Evolutionary conservation across 352 stramenopile species (phyloP), one percentile per base, ranked within the genome.

Genomic region (Plasmopara viticola): DNA sequence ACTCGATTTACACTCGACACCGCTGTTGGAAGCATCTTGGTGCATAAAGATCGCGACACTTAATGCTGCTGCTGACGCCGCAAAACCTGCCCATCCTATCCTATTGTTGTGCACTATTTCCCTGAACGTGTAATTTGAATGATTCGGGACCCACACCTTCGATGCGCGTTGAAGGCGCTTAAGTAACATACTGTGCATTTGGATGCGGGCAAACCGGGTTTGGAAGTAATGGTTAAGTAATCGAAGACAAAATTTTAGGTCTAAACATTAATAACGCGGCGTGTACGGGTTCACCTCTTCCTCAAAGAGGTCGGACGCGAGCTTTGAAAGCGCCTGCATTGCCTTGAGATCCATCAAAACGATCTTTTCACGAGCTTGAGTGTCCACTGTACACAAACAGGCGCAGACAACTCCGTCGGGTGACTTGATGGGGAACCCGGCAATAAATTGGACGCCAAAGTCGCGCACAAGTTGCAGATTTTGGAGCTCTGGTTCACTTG

Each of bases 281-380:
- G 65, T 74, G 57, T 69, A 72, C 14, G 60, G 56, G 46, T 69
- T 69, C 13, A 69, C 56, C 48, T 72, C 60, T 40, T 72, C 56
- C 48, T 72, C 39, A 35, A 88, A 59, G 4, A 81, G 40, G 48
- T 85, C 74, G 12, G 72, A 72, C 0, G 70, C 73, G 30, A 88
- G 66, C 35, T 76, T 80, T n/a, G 73, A 70, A 17, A 86, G 53
- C 18, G 70, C 61, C 28, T 72, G 50, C 62, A 88, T 76, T 12
- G 61, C 68, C 12, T 52, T 59, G 30, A 68, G 54, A 34, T 86
- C 72, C 9, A 74, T 56, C 34, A 74, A 40, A 5, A 68, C 62
- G 39, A 84, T 55, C 25, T 54, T 64, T 14, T 68, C 66, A 15
- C 70, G 66, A 6, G 53, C 15, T 8, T 60, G 35, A 0, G 58